Evolutionary conservation across 768 basidiomycete genomes (phyloP), one percentile per base, ranked within the genome.

Genomic region (Mycena capillaripes): DNA sequence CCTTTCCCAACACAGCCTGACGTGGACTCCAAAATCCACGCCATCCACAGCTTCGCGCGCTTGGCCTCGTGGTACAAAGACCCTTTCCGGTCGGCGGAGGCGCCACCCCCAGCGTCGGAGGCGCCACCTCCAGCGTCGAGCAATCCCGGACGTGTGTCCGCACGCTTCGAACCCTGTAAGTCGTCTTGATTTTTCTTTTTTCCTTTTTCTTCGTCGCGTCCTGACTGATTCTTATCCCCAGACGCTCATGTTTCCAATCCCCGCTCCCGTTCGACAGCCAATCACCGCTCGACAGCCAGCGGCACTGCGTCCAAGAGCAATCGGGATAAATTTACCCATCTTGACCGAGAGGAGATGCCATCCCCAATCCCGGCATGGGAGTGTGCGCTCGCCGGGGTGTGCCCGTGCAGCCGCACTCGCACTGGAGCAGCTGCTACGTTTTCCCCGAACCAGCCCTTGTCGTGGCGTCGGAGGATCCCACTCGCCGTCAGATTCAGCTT

Each of bases 401-500:
- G 64, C 32, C n/a, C n/a, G n/a, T n/a, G n/a, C n/a, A n/a, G n/a
- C n/a, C n/a, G n/a, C n/a, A n/a, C n/a, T n/a, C n/a, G n/a, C n/a
- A n/a, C n/a, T 14, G 10, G 6, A 36, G 11, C 21, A 53, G 7
- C 9, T 12, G 34, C 36, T 69, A 69, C 27, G 67, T 69, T 0
- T 27, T 69, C 8, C 67, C 67, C 0, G 67, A 69, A 34, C 67
- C 58, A 4, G 67, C 58, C 3, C 55, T 67, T 3, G 16, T 67
- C 14, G 46, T 59, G 10, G 46, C 66, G 3, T 32, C 66, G 3
- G 32, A 57, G 29, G 44, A 58, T 21, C 55, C 55, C 2, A 42
- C 21, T 8, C 44, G 30, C 4, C 66, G 66, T 16, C 66, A 67
- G 29, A 55, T 34, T 2, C 8, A 8, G 21, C 44, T 67, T 2